A percentile compares a stretch with the other conserved stretches of the same genome.
Evolutionary conservation across 2,329 filamentous ascomycete species (phyloP).

Genomic region (Colletotrichum tanaceti): DNA sequence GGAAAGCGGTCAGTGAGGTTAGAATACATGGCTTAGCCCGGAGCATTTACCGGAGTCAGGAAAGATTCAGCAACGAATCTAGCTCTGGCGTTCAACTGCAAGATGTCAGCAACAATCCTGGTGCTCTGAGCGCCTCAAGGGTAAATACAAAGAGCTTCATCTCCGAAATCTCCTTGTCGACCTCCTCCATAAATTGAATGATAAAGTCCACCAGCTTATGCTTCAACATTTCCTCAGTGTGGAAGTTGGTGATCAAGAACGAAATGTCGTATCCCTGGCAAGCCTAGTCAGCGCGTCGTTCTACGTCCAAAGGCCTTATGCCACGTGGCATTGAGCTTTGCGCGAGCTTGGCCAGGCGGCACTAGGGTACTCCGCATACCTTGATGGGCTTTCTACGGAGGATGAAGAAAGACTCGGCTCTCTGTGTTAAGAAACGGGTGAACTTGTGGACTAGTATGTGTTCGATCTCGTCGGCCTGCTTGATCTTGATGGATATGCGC

Average conservation of each 20-base stretch:
- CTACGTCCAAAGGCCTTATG: not conserved
- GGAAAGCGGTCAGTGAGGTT: constrained; percentile 15
- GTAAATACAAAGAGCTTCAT: constrained; percentile 97
- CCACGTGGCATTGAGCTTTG: constrained; percentile 19
- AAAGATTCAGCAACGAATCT: constrained; percentile 99
- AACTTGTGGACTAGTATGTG: constrained; percentile 99
- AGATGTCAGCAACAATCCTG: constrained; percentile 39
- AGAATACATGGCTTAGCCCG: not conserved
- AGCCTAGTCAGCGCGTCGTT: constrained; percentile 41
- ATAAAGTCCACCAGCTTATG: constrained; percentile 99
- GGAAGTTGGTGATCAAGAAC: constrained; percentile 98
- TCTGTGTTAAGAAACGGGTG: constrained; percentile 93
- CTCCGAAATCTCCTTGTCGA: constrained; percentile 99
- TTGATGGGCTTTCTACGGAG: constrained; percentile 94
- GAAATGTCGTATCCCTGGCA: constrained; percentile 94
- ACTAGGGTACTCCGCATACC: constrained; percentile 60
- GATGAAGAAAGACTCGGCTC: constrained; percentile 97
- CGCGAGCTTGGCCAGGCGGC: not conserved
- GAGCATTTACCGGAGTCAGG: constrained; percentile 80
- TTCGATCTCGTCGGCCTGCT: constrained; percentile 99
- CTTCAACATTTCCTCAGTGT: constrained; percentile 98
- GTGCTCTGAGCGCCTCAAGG: not conserved
- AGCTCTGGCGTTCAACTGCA: constrained; percentile 91
- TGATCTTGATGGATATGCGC: constrained; percentile 97
- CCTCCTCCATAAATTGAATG: constrained; percentile 99